Evolutionary conservation across 148 eudicot genomes (phyloP).

Genomic region (Rhododendron kiyosumense): DNA sequence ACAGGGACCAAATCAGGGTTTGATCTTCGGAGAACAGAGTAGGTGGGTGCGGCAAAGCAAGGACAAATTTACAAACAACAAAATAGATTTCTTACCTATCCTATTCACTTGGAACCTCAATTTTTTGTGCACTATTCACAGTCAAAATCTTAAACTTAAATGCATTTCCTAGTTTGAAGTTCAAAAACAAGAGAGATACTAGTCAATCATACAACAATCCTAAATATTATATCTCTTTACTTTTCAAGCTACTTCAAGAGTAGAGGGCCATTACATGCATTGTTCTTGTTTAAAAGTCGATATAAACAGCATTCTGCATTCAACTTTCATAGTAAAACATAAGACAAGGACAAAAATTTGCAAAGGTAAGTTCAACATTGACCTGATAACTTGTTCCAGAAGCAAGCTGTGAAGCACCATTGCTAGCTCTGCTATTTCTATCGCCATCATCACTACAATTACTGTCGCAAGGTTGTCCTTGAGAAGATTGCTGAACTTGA

Average conservation of each 20-base stretch:
- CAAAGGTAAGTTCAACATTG: background rate
- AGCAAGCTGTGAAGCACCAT: conserved; percentile 24
- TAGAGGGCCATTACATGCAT: background rate
- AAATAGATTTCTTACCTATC: background rate
- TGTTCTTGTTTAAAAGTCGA: background rate
- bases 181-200: background rate
- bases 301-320: background rate
- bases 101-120: background rate
- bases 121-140: background rate
- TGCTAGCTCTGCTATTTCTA: conserved; percentile 32
- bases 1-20: background rate
- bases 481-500: conserved; percentile 53
- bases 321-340: background rate
- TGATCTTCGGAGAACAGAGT: background rate
- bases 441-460: conserved; percentile 37
- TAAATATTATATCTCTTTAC: background rate
- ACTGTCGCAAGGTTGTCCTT: conserved; percentile 30
- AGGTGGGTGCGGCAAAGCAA: background rate
- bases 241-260: background rate
- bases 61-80: background rate
- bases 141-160: background rate
- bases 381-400: conserved; percentile 55
- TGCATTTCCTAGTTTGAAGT: background rate
- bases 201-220: background rate
- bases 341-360: background rate